phyloP scores from a whole-genome alignment of 2,329 filamentous ascomycete genomes.

The Aspergillus sp. region DNA sequence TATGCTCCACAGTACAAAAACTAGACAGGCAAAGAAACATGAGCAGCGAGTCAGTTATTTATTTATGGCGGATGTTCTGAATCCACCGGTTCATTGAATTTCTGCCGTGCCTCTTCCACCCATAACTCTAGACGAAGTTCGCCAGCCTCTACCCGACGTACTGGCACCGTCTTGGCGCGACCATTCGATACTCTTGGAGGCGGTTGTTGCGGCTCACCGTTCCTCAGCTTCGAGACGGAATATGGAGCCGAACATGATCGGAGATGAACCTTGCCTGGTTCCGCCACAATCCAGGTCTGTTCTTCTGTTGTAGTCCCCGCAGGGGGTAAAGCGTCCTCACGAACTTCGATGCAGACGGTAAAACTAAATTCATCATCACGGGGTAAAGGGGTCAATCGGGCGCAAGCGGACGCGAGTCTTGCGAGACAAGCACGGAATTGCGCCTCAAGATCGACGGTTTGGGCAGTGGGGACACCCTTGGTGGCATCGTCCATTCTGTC shows the following conservation, averaged over 20 bases:
- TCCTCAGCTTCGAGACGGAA: slow-evolving; percentile 39
- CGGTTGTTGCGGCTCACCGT: slow-evolving; percentile 36
- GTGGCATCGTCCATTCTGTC: slow-evolving; percentile 36
- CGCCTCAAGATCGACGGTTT: slow-evolving; percentile 46
- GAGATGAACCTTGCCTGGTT: slow-evolving; percentile 47
- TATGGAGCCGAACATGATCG: slow-evolving; percentile 40
- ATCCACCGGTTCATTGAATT: slow-evolving; percentile 46
- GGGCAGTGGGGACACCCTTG: slow-evolving; percentile 30
- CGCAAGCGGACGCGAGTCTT: slow-evolving; percentile 44
- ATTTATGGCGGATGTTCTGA: slow-evolving; percentile 38
- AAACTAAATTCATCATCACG: slow-evolving; percentile 49
- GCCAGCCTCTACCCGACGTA: slow-evolving; percentile 64
- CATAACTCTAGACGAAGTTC: slow-evolving; percentile 68
- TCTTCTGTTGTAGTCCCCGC: slow-evolving; percentile 49
- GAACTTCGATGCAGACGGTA: slow-evolving; percentile 50
- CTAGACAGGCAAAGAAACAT: slow-evolving; percentile 14
- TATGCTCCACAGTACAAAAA: slow-evolving; percentile 13
- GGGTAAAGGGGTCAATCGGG: slow-evolving; percentile 44
- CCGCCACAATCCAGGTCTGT: slow-evolving; percentile 61
- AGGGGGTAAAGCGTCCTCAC: slow-evolving; percentile 47
- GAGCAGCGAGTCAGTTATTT: slow-evolving; percentile 5
- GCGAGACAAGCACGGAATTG: slow-evolving; percentile 50
- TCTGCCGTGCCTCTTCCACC: slow-evolving; percentile 65
- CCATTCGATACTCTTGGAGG: slow-evolving; percentile 41
- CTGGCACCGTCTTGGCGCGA: slow-evolving; percentile 57